These are phyloP conservation scores for Myxozyma lipomycoides DNA, from an alignment of 805 yeast genomes.

Conservation along the genomic window DNA sequence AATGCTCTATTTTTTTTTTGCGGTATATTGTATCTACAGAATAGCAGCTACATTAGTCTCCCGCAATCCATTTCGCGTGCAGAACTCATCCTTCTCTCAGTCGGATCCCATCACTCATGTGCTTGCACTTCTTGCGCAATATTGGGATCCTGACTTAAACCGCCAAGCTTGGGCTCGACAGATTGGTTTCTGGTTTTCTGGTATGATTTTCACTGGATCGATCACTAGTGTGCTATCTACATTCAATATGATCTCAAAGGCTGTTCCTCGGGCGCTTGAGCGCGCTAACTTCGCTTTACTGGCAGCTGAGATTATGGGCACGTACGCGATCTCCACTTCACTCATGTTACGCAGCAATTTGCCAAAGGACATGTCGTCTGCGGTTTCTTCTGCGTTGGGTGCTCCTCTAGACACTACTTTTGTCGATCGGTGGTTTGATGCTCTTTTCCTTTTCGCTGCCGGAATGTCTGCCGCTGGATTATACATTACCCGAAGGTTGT, in stretches of 20 bases:
- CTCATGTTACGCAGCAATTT: slow-evolving; percentile 41
- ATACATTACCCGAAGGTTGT: slow-evolving; percentile 18
- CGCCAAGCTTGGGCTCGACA: slow-evolving; percentile 40
- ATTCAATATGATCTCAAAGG: slow-evolving; percentile 34
- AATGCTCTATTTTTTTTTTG: slow-evolving; percentile 35
- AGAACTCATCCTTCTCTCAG: slow-evolving; percentile 26
- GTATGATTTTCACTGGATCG: slow-evolving; percentile 38
- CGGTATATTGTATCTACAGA: slow-evolving; percentile 43
- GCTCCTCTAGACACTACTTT: slow-evolving; percentile 39
- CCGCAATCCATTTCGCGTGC: slow-evolving; percentile 32
- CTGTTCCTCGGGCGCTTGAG: slow-evolving; percentile 33
- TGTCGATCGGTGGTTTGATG: slow-evolving; percentile 42
- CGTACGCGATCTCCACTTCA: slow-evolving; percentile 42
- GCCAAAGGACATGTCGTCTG: slow-evolving; percentile 40
- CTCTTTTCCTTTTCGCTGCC: slow-evolving; percentile 36
- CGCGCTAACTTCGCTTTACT: slow-evolving; percentile 32
- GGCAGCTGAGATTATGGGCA: slow-evolving; percentile 39
- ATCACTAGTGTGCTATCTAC: slow-evolving; percentile 40
- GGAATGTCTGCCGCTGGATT: slow-evolving; percentile 32
- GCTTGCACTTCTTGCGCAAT: slow-evolving; percentile 27
- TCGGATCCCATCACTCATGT: slow-evolving; percentile 29
- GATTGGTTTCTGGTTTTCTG: slow-evolving; percentile 41
- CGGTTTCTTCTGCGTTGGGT: slow-evolving; percentile 41
- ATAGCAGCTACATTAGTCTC: slow-evolving; percentile 35
- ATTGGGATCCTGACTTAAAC: slow-evolving; percentile 31